These are phyloP conservation scores for Kodamaea fukazawae DNA, from an alignment of 805 yeast genomes.

Conservation along the genomic window DNA sequence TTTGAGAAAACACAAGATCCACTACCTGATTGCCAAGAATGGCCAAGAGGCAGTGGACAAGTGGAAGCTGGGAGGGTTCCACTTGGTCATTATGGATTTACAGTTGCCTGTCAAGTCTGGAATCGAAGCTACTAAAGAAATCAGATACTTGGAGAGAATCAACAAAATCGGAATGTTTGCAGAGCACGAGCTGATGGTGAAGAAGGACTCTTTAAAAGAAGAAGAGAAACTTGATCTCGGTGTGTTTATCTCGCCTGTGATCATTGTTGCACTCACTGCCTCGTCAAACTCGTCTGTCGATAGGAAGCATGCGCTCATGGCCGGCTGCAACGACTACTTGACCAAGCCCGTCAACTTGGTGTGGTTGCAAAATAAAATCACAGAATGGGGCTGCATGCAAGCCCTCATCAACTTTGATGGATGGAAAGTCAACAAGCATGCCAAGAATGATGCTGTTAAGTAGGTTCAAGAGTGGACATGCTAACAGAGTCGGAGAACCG, in stretches of 20 bases:
- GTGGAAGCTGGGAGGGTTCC: slow-evolving; percentile 94
- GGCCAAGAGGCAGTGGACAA: slow-evolving; percentile 94
- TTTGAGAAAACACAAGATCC: slow-evolving; percentile 78
- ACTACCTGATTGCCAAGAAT: slow-evolving; percentile 82
- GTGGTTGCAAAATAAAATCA: slow-evolving; percentile 91
- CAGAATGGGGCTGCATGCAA: slow-evolving; percentile 99
- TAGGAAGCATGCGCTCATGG: slow-evolving; percentile 85
- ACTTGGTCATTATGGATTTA: slow-evolving; percentile 93
- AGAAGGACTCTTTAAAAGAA: slow-evolving; percentile 23
- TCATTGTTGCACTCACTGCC: slow-evolving; percentile 95
- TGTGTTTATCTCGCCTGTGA: slow-evolving; percentile 89
- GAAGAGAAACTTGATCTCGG: slow-evolving; percentile 58
- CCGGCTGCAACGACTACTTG: slow-evolving; percentile 95
- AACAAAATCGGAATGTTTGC: slow-evolving; percentile 74
- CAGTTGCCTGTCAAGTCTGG: slow-evolving; percentile 97
- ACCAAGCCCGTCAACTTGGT: slow-evolving; percentile 93
- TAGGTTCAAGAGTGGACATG: too few species aligned
- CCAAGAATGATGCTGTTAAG: slow-evolving; percentile 4
- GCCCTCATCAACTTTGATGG: slow-evolving; percentile 94
- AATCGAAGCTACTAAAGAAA: slow-evolving; percentile 89
- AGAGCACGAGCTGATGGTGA: slow-evolving; percentile 31
- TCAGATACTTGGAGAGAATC: slow-evolving; percentile 75
- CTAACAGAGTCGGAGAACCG: too few species aligned
- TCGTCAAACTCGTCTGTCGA: slow-evolving; percentile 76
- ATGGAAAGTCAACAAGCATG: slow-evolving; percentile 52